A percentile compares a stretch with the other conserved stretches of the same genome.
Evolutionary conservation across 2,329 filamentous ascomycete species (phyloP).

Genomic region (Fusarium aywerte): DNA sequence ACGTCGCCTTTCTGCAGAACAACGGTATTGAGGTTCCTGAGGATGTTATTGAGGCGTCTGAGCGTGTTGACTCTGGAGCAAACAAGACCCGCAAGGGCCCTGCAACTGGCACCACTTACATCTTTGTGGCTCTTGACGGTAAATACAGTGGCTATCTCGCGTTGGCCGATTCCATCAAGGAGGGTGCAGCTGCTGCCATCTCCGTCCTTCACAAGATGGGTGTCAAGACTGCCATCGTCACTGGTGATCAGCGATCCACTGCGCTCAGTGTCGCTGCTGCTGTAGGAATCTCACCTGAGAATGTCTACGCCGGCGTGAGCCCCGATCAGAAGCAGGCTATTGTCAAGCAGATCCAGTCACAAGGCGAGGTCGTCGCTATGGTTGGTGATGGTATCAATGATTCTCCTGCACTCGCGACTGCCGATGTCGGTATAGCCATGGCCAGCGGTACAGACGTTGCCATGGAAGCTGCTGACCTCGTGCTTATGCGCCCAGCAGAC

Average conservation of each 20-base stretch:
- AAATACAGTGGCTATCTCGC: slow-evolving; percentile 83
- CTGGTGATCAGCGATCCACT: slow-evolving; percentile 87
- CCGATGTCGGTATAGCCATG: slow-evolving; percentile 93
- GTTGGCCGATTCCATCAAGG: slow-evolving; percentile 91
- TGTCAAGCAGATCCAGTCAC: slow-evolving; percentile 77
- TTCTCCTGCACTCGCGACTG: slow-evolving; percentile 91
- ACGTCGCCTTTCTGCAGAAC: slow-evolving; percentile 78
- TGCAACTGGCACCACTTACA: slow-evolving; percentile 82
- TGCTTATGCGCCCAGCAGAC: slow-evolving; percentile 92
- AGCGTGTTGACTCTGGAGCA: slow-evolving; percentile 64
- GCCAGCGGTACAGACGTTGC: slow-evolving; percentile 94
- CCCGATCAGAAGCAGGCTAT: slow-evolving; percentile 93
- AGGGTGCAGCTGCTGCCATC: slow-evolving; percentile 82
- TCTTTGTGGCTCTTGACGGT: slow-evolving; percentile 89
- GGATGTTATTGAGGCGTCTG: slow-evolving; percentile 71
- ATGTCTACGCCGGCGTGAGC: slow-evolving; percentile 88
- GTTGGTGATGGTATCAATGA: slow-evolving; percentile 99
- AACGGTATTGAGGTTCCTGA: slow-evolving; percentile 74
- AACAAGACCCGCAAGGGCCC: slow-evolving; percentile 50
- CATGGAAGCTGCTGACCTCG: slow-evolving; percentile 95
- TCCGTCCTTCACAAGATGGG: slow-evolving; percentile 85
- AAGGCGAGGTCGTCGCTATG: slow-evolving; percentile 89
- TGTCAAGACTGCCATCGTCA: slow-evolving; percentile 90
- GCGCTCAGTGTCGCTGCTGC: slow-evolving; percentile 84
- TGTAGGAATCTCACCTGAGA: slow-evolving; percentile 79